Base-by-base conservation (phyloP, 176 grass and related monocot genomes). In the Stipa capillata region DNA sequence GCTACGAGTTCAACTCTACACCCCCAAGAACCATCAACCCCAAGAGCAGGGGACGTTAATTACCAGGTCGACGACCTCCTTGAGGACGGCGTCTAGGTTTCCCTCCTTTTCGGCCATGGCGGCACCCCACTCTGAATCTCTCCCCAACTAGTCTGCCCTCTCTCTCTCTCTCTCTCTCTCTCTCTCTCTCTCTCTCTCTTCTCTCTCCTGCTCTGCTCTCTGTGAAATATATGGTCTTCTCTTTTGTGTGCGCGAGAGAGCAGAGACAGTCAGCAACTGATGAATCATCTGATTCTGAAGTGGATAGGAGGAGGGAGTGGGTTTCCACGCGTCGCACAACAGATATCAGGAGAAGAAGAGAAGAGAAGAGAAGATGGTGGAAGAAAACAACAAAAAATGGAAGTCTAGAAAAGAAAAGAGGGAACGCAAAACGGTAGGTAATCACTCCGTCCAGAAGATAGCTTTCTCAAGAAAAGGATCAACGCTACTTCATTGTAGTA, bases 31-130 rank as follows among this genome's bases (percentile, higher is more conserved):
- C 71, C 2, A 45, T 33, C 3, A 36, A 0, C n/a, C 62, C 45
- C 34, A 53, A 58, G 10, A 74, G 42, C 10, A 24, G n/a, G n/a
- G 28, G 7, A n/a, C 0, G 25, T 25, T 23, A 16, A 16, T 85
- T 81, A 91, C 89, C 89, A 91, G 65, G 43, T 91, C 89, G 75
- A 91, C 85, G 40, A 45, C 57, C 77, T 91, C 89, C 56, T 91
- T 91, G 64, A 85, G 85, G 49, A 91, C 89, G 43, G 89, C 89
- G 15, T 91, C 89, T 64, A 91, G 81, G 27, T 16, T 62, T 3
- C 64, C 85, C 54, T 78, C 81, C 81, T 87, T 77, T 13, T 87
- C 65, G 33, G 62, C 85, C 89, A 91, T 91, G 84, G 77, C 40
- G 64, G n/a, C 35, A 33, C 64, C 20, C 72, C 17, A 24, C 83